These are phyloP conservation scores for Hypsizygus ulmarius DNA, from an alignment of 1,284 basidiomycete genomes.

Conservation along the genomic window DNA sequence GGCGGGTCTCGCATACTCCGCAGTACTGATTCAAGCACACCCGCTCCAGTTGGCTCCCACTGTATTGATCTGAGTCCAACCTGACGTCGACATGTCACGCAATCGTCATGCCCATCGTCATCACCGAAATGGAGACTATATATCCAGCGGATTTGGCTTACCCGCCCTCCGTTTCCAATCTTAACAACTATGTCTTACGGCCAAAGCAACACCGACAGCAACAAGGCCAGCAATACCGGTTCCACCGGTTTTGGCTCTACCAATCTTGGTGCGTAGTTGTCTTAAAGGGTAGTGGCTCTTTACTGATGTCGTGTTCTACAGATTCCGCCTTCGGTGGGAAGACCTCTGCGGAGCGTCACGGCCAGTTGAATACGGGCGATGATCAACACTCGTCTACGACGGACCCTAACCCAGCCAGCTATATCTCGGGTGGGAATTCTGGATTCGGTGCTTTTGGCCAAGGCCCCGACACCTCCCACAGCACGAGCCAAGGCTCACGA, in stretches of 20 bases:
- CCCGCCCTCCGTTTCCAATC: neutral
- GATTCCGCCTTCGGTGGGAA: neutral
- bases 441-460: neutral
- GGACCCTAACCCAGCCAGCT: too few species aligned
- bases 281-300: neutral
- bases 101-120: slow-evolving; percentile 10
- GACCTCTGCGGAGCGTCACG: neutral
- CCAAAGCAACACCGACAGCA: slow-evolving; percentile 10
- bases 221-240: slow-evolving; percentile 10
- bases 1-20: slow-evolving; percentile 10
- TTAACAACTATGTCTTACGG: slow-evolving; percentile 17
- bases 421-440: too few species aligned
- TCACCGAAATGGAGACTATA: slow-evolving; percentile 6
- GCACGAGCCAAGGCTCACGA: neutral
- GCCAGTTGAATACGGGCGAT: neutral
- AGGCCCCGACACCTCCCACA: neutral
- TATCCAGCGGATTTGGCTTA: neutral
- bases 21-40: slow-evolving; percentile 4
- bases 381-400: too few species aligned
- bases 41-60: too few species aligned
- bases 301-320: neutral
- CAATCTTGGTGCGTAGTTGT: slow-evolving; percentile 2
- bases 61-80: neutral
- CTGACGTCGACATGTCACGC: neutral
- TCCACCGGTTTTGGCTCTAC: slow-evolving; percentile 8